These are phyloP conservation scores for Colletotrichum phormii DNA, from an alignment of 2,329 filamentous ascomycete species.

Conservation along the genomic window DNA sequence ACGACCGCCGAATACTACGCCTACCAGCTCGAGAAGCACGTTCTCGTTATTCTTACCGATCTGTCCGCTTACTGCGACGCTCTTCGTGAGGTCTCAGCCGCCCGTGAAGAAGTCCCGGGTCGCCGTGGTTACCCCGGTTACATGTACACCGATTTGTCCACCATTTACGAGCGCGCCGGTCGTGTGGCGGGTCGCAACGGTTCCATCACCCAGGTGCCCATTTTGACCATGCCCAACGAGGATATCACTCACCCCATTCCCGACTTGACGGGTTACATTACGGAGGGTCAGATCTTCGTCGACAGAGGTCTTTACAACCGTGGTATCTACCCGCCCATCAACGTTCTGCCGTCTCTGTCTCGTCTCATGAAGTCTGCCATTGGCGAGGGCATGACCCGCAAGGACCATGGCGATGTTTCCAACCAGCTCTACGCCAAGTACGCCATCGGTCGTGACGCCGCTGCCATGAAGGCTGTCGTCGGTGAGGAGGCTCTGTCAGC, in stretches of 20 bases:
- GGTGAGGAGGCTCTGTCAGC: constrained; percentile 96
- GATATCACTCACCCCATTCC: constrained; percentile 99
- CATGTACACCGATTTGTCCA: constrained; percentile 99
- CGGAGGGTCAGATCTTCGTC: constrained; percentile 97
- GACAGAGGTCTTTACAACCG: constrained; percentile 95
- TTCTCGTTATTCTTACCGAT: constrained; percentile 98
- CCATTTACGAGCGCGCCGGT: constrained; percentile 98
- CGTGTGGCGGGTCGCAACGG: constrained; percentile 97
- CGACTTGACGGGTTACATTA: constrained; percentile 98
- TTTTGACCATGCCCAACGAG: constrained; percentile 99
- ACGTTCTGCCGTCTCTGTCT: constrained; percentile 96
- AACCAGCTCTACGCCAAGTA: constrained; percentile 99
- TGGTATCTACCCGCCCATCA: constrained; percentile 98
- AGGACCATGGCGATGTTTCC: constrained; percentile 97
- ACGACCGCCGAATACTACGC: constrained; percentile 99
- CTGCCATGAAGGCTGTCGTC: constrained; percentile 99
- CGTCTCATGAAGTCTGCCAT: constrained; percentile 99
- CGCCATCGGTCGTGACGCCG: constrained; percentile 97
- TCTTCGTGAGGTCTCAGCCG: constrained; percentile 97
- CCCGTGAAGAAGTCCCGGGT: constrained; percentile 98
- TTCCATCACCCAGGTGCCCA: constrained; percentile 98
- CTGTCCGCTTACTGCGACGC: constrained; percentile 98
- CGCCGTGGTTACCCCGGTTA: constrained; percentile 99
- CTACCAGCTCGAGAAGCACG: constrained; percentile 99
- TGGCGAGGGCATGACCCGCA: constrained; percentile 94